Conservation (phyloP, 176 grass and related monocot genomes). For the Typha latifolia region DNA sequence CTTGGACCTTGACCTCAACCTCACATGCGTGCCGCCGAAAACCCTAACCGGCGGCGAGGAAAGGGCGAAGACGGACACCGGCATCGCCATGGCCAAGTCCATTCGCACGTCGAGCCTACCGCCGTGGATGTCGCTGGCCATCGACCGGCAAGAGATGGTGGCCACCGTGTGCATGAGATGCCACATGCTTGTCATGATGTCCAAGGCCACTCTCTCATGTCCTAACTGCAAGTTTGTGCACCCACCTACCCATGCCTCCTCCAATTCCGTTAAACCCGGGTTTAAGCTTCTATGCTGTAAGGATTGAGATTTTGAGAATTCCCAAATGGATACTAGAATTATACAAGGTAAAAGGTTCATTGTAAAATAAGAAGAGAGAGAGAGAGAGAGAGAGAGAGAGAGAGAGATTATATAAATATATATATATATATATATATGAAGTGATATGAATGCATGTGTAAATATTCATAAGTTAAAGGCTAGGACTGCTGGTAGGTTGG, state of each 20-base stretch:
- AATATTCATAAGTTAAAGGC: no score
- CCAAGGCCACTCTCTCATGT: constrained; percentile 55
- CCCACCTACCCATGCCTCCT: neutral
- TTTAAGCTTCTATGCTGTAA: constrained; percentile 3
- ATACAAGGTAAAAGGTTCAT: no score
- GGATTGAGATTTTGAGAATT: neutral
- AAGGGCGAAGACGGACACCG: no score
- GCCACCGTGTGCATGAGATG: constrained; percentile 72
- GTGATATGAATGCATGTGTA: neutral
- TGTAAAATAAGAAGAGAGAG: neutral
- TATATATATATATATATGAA: neutral
- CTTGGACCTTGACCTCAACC: constrained; percentile 78
- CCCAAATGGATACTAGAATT: neutral
- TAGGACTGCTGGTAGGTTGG: neutral
- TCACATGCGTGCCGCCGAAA: constrained; percentile 37
- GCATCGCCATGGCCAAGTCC: neutral
- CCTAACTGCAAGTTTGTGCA: constrained; percentile 95
- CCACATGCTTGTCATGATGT: constrained; percentile 92
- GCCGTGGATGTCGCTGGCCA: neutral
- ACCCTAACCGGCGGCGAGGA: neutral
- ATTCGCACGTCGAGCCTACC: no score
- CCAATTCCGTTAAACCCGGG: neutral
- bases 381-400: neutral
- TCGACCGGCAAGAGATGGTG: constrained; percentile 36
- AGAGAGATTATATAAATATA: no score